Conservation (phyloP, 768 basidiomycete species). For the Amanita pseudoporphyria region DNA sequence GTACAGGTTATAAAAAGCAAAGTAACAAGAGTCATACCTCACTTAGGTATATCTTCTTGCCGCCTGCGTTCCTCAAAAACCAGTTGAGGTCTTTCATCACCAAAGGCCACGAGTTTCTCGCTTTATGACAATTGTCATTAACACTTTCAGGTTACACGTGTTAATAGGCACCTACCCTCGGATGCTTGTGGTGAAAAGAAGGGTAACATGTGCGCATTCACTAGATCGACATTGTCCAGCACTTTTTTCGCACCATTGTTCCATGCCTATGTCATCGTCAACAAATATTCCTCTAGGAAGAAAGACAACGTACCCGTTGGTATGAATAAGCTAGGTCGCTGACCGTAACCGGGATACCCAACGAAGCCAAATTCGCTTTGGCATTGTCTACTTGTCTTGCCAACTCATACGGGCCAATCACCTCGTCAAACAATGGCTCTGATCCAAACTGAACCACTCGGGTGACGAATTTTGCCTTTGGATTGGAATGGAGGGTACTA, state of each 20-base stretch:
- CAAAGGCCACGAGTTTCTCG: conserved; percentile 52
- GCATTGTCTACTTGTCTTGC: conserved; percentile 40
- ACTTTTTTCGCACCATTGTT: conserved; percentile 42
- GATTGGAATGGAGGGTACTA: conserved; percentile 43
- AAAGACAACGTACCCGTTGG: conserved; percentile 22
- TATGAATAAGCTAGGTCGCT: conserved; percentile 59
- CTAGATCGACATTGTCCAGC: conserved; percentile 48
- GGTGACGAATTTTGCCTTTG: conserved; percentile 55
- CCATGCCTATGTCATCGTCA: conserved; percentile 22
- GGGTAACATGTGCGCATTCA: conserved; percentile 64
- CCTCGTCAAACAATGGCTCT: conserved; percentile 56
- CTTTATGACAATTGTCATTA: conserved; percentile 20
- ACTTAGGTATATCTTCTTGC: conserved; percentile 69
- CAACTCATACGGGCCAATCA: conserved; percentile 37
- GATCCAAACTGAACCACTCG: conserved; percentile 63
- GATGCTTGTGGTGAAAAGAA: conserved; percentile 54
- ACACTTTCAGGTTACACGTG: background rate
- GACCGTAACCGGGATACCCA: conserved; percentile 61
- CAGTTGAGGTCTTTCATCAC: conserved; percentile 51
- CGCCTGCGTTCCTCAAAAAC: conserved; percentile 53
- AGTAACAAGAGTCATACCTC: conserved; percentile 37
- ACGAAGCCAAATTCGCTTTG: conserved; percentile 36
- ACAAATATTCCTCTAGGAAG: background rate
- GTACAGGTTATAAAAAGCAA: background rate
- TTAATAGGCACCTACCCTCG: conserved; percentile 32